Percentiles rank a stretch among this genome's conserved stretches.
These are phyloP conservation scores for Solanum stenotomum DNA, from an alignment of 257 asterid species.

Conservation along the genomic window DNA sequence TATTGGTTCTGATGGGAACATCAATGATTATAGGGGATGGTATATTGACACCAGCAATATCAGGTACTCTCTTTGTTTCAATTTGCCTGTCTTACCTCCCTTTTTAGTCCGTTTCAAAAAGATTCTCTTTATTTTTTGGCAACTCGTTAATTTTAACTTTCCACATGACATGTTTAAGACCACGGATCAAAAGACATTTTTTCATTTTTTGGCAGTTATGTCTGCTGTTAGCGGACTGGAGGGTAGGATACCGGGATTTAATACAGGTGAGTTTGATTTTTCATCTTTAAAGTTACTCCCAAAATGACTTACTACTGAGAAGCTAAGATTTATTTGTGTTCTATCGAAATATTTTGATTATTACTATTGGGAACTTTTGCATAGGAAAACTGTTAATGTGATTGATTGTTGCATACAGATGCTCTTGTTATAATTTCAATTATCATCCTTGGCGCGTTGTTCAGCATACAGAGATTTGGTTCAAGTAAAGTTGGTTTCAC, in stretches of 20 bases:
- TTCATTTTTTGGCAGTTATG: slow-evolving; percentile 51
- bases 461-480: slow-evolving; percentile 86
- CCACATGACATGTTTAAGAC: not conserved
- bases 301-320: not conserved
- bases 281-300: not conserved
- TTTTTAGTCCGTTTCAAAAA: no score
- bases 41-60: slow-evolving; percentile 89
- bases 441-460: slow-evolving; percentile 62
- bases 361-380: not conserved
- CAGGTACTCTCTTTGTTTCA: slow-evolving; percentile 28
- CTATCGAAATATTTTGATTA: not conserved
- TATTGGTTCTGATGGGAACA: slow-evolving; percentile 85
- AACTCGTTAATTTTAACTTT: no score
- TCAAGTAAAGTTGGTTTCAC: slow-evolving; percentile 81
- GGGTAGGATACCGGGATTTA: slow-evolving; percentile 77
- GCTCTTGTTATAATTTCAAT: slow-evolving; percentile 83
- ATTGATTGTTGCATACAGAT: slow-evolving; percentile 38
- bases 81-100: not conserved
- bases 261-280: slow-evolving; percentile 43
- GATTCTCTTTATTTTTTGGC: not conserved
- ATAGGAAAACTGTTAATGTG: not conserved
- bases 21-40: slow-evolving; percentile 97
- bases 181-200: not conserved
- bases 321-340: not conserved
- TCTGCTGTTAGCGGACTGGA: slow-evolving; percentile 94